Evolutionary conservation across 495 filamentous ascomycete species (phyloP).

Genomic region (Rusavskia elegans): DNA sequence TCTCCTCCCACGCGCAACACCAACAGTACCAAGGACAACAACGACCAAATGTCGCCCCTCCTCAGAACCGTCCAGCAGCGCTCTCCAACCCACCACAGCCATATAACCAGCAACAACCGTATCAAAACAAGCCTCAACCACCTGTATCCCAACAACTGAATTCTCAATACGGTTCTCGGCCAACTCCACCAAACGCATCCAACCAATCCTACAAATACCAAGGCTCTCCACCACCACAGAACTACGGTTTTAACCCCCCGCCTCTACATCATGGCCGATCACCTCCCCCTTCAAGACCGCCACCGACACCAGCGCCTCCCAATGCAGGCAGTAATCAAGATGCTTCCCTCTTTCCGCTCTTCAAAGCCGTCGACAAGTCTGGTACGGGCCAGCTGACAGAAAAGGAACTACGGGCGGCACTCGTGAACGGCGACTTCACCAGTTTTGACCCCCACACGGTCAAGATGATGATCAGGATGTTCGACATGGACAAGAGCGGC

Average conservation of each 20-base stretch:
- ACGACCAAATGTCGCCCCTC: slow-evolving; percentile 13
- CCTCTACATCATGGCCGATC: slow-evolving; percentile 33
- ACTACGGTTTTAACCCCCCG: slow-evolving; percentile 43
- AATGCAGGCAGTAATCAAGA: slow-evolving; percentile 31
- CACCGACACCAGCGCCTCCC: slow-evolving; percentile 47
- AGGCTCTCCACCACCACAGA: slow-evolving; percentile 38
- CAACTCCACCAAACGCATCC: slow-evolving; percentile 11
- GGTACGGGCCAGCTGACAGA: slow-evolving; percentile 74
- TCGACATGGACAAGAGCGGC: slow-evolving; percentile 73
- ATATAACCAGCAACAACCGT: slow-evolving; percentile 12
- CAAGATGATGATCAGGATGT: slow-evolving; percentile 98
- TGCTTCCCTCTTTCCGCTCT: slow-evolving; percentile 65
- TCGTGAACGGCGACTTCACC: slow-evolving; percentile 93
- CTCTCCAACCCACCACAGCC: slow-evolving; percentile 19
- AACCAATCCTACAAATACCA: slow-evolving; percentile 22
- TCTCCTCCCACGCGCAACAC: slow-evolving; percentile 24
- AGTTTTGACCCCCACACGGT: slow-evolving; percentile 93
- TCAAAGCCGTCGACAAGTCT: slow-evolving; percentile 77
- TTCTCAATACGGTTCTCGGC: slow-evolving; percentile 15
- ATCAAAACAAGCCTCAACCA: slow-evolving; percentile 18
- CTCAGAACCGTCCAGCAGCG: slow-evolving; percentile 12
- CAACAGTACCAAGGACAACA: slow-evolving; percentile 15
- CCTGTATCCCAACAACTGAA: slow-evolving; percentile 6
- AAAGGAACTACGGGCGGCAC: slow-evolving; percentile 70
- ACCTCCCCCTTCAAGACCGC: slow-evolving; percentile 41